Evolutionary conservation across 257 asterid species (phyloP), one percentile per base, ranked within the genome.

Genomic region (Gardenia jasminoides): DNA sequence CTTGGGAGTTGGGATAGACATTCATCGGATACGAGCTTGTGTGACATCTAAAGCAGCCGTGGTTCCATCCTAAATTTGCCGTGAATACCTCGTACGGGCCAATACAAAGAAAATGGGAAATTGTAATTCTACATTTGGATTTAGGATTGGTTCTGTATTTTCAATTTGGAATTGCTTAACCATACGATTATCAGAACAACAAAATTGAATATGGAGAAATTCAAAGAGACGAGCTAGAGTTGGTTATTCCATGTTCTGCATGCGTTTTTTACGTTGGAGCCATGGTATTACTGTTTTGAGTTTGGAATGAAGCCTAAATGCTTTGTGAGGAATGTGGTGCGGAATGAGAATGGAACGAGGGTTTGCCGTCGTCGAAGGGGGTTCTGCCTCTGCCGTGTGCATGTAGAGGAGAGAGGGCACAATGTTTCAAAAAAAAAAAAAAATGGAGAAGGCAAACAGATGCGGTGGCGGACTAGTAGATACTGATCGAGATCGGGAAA

Each of bases 1-100:
- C 12, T 15, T 15, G 33, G 36, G 65, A 36, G 72, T 15, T 71
- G 65, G 54, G 28, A 33, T 30, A 24, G 70, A 28, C 4, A 47
- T n/a, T 54, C 48, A 12, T 28, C 68, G 47, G 24, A 33, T 22
- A 39, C 24, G 56, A 36, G 43, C 19, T 70, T 43, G 62, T 28
- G 12, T 28, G 72, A 71, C 72, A 44, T 44, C 72, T 44, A 28
- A 3, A 13, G 3, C 41, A 50, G 24, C 44, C 56, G 44, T 15
- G 41, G 61, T 22, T 70, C 24, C 76, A 44, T n/a, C 71, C 33
- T 30, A n/a, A 10, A 47, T 61, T 67, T 75, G 76, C 67, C 67
- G 44, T 36, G 36, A 47, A n/a, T 31, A 6, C 41, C 30, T n/a
- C 46, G 74, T 79, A 61, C 7, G 62, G 4, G 33, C 39, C 54